These are phyloP conservation scores for Waltergamsia citrina DNA, from an alignment of 2,329 filamentous ascomycete genomes.

Conservation along the genomic window DNA sequence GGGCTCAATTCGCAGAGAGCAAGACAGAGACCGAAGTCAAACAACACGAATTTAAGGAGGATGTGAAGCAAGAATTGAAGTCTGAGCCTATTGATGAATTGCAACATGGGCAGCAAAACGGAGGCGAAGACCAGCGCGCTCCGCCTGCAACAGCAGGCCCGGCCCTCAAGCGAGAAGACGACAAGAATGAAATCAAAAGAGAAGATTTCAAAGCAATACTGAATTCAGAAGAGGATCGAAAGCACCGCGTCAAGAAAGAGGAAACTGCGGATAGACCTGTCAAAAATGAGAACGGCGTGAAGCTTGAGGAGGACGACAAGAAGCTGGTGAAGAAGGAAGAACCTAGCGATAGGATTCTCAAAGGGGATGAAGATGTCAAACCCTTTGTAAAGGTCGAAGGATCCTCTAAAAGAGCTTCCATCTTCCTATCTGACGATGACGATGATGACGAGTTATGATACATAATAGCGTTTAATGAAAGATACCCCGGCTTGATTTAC, in stretches of 20 bases:
- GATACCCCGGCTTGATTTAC: conserved; percentile 1
- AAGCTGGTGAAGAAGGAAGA: conserved; percentile 3
- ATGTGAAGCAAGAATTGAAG: too few species aligned
- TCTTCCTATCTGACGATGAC: conserved; percentile 16
- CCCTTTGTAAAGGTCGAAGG: conserved; percentile 2
- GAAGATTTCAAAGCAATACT: too few species aligned
- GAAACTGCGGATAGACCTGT: too few species aligned
- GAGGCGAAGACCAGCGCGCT: too few species aligned
- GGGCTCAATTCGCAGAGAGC: conserved; percentile 32
- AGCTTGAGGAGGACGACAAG: not conserved
- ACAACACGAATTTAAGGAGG: conserved; percentile 1
- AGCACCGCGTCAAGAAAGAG: not conserved
- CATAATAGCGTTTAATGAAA: not conserved
- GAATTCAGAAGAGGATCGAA: too few species aligned
- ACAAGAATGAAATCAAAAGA: not conserved
- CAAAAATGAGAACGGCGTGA: not conserved
- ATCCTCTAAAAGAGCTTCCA: conserved; percentile 5
- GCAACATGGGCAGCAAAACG: too few species aligned
- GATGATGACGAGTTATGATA: conserved; percentile 14
- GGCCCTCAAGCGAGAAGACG: not conserved
- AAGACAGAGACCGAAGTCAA: not conserved
- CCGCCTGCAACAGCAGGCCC: too few species aligned
- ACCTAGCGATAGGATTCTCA: not conserved
- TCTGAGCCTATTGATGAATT: too few species aligned
- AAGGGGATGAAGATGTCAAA: conserved; percentile 3